A percentile compares a stretch with the other conserved stretches of the same genome.
Evolutionary conservation across 805 yeast genomes (phyloP).

Genomic region (Saturnispora halmiae): DNA sequence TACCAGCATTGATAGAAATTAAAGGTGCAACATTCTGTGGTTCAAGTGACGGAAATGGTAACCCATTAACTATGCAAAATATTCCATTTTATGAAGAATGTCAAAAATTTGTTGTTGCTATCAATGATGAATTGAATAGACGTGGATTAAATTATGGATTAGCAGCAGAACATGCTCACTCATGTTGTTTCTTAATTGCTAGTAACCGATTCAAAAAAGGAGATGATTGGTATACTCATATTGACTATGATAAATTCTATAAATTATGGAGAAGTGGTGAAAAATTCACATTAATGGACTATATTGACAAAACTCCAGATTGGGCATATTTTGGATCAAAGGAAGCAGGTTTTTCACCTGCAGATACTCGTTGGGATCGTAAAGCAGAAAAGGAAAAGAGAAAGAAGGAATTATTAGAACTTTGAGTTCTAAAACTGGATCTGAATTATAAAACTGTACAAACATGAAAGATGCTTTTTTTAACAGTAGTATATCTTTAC

Average conservation of each 20-base stretch:
- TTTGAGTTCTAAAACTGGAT: neutral
- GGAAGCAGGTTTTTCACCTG: slow-evolving; percentile 85
- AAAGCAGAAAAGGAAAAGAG: slow-evolving; percentile 51
- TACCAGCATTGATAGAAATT: slow-evolving; percentile 82
- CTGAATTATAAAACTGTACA: neutral
- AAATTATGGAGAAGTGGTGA: slow-evolving; percentile 53
- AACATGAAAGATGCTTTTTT: no score
- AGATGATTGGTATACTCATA: slow-evolving; percentile 81
- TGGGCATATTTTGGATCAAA: slow-evolving; percentile 89
- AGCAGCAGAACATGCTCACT: slow-evolving; percentile 94
- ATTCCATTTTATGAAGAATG: slow-evolving; percentile 94
- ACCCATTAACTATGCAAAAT: slow-evolving; percentile 89
- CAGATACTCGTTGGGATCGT: slow-evolving; percentile 59
- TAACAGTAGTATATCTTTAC: no score
- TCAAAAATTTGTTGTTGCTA: slow-evolving; percentile 55
- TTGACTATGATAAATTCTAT: slow-evolving; percentile 71
- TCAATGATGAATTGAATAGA: slow-evolving; percentile 50
- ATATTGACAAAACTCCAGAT: slow-evolving; percentile 68
- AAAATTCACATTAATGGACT: slow-evolving; percentile 71
- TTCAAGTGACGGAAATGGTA: slow-evolving; percentile 71
- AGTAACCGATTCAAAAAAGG: slow-evolving; percentile 59
- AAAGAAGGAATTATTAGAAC: slow-evolving; percentile 26
- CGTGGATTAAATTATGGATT: slow-evolving; percentile 70
- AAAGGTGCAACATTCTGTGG: slow-evolving; percentile 97
- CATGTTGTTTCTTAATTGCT: slow-evolving; percentile 84